Conservation (phyloP, 768 basidiomycete genomes). For the Podaxis carcinomalis region DNA sequence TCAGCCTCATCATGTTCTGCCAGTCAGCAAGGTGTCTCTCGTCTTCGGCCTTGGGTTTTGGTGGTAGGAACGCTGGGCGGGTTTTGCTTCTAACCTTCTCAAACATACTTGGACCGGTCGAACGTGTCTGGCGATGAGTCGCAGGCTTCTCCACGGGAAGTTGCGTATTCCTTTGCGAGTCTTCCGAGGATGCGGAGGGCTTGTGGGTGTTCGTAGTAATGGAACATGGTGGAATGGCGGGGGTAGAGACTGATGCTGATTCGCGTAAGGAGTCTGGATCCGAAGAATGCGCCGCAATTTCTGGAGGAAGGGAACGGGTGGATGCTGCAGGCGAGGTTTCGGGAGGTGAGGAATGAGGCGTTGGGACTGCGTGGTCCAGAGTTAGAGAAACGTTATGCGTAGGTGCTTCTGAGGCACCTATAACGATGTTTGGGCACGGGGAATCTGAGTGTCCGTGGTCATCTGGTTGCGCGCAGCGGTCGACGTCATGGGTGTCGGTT, state of each 20-base stretch:
- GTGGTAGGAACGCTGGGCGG: constrained; percentile 80
- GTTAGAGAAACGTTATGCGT: constrained; percentile 22
- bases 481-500: neutral
- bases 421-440: constrained; percentile 38
- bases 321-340: constrained; percentile 12
- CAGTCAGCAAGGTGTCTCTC: constrained; percentile 81
- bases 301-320: constrained; percentile 10
- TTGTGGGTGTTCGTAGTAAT: constrained; percentile 11
- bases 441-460: constrained; percentile 10
- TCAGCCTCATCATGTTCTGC: constrained; percentile 84
- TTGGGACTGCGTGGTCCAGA: constrained; percentile 2
- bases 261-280: neutral
- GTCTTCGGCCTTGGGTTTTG: constrained; percentile 75
- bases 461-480: neutral
- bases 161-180: constrained; percentile 10
- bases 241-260: constrained; percentile 7
- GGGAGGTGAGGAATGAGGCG: neutral
- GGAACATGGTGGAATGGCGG: constrained; percentile 8
- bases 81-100: constrained; percentile 84
- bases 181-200: constrained; percentile 15
- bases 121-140: constrained; percentile 43
- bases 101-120: constrained; percentile 63
- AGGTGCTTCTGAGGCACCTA: constrained; percentile 36
- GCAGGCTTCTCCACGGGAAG: constrained; percentile 21
- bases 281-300: neutral